Base-by-base conservation (phyloP, 129 eudicot species). In the Pseudognaphalium luteoalbum region DNA sequence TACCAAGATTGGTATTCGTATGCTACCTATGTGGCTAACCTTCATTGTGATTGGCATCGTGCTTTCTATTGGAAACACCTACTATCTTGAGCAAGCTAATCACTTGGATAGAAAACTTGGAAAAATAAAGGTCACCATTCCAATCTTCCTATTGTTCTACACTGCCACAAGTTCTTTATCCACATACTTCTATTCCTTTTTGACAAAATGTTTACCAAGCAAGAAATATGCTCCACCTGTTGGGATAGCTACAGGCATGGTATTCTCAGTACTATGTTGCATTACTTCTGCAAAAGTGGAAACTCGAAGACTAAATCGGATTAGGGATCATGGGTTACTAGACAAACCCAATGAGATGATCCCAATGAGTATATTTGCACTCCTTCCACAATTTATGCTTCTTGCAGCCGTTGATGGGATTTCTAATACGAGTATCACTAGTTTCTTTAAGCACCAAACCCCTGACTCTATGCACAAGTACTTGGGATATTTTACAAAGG, bases 21-120 rank as follows among this genome's bases (percentile, higher is more conserved):
- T 92, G 90, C 5, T 92, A 51, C 97, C 96, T 14, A 70, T 92
- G 86, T 80, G 86, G 86, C 47, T 87, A 62, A 87, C 96, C 34
- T 89, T 87, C 80, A 77, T 92, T 20, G 51, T 84, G 5, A 75
- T 82, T 3, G 97, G 96, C 17, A 6, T 84, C 15, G 81, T 92
- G 6, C 75, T 79, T 42, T 83, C 97, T 3, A 56, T 86, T 2
- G 96, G 87, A 51, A 78, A 74, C 80, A 92, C 93, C 4, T 92
- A 84, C 87, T 61, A 70, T 29, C 7, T 78, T 5, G 64, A 70
- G 37, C 85, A 76, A 65, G 80, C 80, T 29, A 51, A 66, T 66
- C 73, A 41, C 76, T 69, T 75, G 85, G 80, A 62, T 22, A 37
- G 52, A 3, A 81, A 75, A 71, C 68, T 81, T 52, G 85, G 85